A percentile compares a stretch with the other conserved stretches of the same genome.
Conservation (phyloP, 1,284 basidiomycete species). For the Phylloboletellus chloephorus region DNA sequence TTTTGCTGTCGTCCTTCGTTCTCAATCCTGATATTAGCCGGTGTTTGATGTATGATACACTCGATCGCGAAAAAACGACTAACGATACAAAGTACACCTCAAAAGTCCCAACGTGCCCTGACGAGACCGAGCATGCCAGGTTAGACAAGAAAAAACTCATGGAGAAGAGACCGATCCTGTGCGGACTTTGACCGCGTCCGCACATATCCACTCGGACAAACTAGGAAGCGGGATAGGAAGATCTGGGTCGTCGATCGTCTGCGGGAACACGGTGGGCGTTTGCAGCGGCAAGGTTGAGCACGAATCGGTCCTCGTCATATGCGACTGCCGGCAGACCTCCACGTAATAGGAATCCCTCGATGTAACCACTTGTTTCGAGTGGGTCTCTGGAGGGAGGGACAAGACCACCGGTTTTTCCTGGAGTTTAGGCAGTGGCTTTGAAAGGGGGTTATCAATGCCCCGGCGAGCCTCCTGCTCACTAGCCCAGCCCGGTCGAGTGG, state of each 20-base stretch:
- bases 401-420: constrained; percentile 5
- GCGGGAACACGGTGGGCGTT: constrained; percentile 34
- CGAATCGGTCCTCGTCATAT: constrained; percentile 1
- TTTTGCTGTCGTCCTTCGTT: constrained; percentile 13
- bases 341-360: constrained; percentile 5
- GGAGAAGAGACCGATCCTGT: constrained; percentile 10
- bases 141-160: constrained; percentile 7
- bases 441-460: constrained; percentile 46
- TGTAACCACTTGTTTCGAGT: constrained; percentile 6
- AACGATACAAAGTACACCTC: constrained; percentile 16
- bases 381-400: constrained; percentile 19
- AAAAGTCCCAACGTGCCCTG: neutral
- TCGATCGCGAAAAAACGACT: constrained; percentile 8
- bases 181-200: constrained; percentile 34
- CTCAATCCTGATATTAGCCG: constrained; percentile 11
- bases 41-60: constrained; percentile 9
- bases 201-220: constrained; percentile 53
- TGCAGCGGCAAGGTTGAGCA: constrained; percentile 5
- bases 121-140: constrained; percentile 8
- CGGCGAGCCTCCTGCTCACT: constrained; percentile 39
- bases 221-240: constrained; percentile 49
- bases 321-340: constrained; percentile 1
- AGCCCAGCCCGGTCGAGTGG: constrained; percentile 43
- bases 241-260: constrained; percentile 43
- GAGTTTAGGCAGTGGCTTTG: constrained; percentile 11